Evolutionary conservation across 345 rosid species (phyloP), one percentile per base, ranked within the genome.

Genomic region (Melaleuca alternifolia): DNA sequence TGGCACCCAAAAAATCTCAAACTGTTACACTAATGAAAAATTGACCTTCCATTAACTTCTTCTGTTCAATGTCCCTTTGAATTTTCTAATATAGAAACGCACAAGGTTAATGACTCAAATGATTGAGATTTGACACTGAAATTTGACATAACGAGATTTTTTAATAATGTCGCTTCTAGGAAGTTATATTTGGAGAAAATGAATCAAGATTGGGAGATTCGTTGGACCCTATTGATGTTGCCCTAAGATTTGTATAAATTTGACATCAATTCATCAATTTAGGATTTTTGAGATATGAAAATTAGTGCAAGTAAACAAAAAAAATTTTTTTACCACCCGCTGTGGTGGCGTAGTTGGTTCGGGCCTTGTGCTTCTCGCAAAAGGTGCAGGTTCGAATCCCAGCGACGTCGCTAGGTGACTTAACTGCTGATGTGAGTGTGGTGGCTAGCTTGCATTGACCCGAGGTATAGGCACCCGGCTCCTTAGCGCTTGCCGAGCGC

Each of bases 1-100:
- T 11, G 24, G 33, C 6, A 4, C 2, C 4, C 12, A 65, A 65
- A 7, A 37, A 33, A 65, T 33, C 12, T 0, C 41, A 65, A 16
- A 33, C 0, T 33, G 0, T 33, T 33, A 65, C 10, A 37, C 11
- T 0, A 33, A 4, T 6, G 44, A 9, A 1, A 1, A 33, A 65
- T 65, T 2, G 33, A 33, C 3, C 5, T 7, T 65, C 1, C 12
- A 5, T 33, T 65, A 16, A 7, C 24, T 65, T 33, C 11, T 65
- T 33, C 6, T 18, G 4, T 33, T 33, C 46, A 8, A 33, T 33
- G 10, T 65, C 23, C 37, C 11, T 14, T 33, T 20, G 16, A 65
- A 33, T 33, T 6, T 6, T 46, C 5, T 7, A 11, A 18, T 46
- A 65, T 65, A 44, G 24, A 7, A 65, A 20, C 23, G 16, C 20